These are phyloP conservation scores for Lasiosphaeriaceae sp. DNA, from an alignment of 495 filamentous ascomycete genomes.

Conservation along the genomic window DNA sequence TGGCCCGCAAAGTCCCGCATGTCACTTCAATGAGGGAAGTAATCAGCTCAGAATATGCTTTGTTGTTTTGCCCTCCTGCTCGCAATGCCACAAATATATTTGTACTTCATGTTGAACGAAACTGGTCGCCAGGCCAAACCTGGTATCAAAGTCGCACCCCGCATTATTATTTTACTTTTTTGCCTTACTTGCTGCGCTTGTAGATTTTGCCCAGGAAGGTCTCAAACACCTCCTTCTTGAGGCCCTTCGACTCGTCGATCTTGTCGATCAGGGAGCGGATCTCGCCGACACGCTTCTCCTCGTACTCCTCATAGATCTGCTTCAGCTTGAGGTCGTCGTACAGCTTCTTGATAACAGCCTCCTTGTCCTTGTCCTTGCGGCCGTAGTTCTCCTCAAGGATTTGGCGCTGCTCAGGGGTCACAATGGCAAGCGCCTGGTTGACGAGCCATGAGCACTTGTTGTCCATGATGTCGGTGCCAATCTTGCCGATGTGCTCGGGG, in stretches of 20 bases:
- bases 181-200: constrained; percentile 78
- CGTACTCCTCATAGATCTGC: constrained; percentile 77
- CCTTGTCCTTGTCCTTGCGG: constrained; percentile 73
- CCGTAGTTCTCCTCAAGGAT: constrained; percentile 84
- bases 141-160: not conserved
- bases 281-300: constrained; percentile 75
- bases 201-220: constrained; percentile 93
- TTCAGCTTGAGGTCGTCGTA: constrained; percentile 82
- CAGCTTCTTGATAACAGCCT: constrained; percentile 80
- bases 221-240: constrained; percentile 89
- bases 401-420: constrained; percentile 75
- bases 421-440: constrained; percentile 82
- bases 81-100: no score
- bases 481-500: constrained; percentile 89
- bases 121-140: not conserved
- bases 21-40: no score
- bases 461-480: constrained; percentile 96
- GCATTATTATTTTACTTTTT: constrained; percentile 1
- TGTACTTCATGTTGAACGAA: no score
- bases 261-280: constrained; percentile 69
- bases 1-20: no score
- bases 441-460: constrained; percentile 99
- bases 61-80: no score
- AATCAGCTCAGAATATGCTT: no score
- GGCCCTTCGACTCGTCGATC: constrained; percentile 77